phyloP scores from a whole-genome alignment of 2,329 filamentous ascomycete genomes.

The Ceratocystis eucalypticola region DNA sequence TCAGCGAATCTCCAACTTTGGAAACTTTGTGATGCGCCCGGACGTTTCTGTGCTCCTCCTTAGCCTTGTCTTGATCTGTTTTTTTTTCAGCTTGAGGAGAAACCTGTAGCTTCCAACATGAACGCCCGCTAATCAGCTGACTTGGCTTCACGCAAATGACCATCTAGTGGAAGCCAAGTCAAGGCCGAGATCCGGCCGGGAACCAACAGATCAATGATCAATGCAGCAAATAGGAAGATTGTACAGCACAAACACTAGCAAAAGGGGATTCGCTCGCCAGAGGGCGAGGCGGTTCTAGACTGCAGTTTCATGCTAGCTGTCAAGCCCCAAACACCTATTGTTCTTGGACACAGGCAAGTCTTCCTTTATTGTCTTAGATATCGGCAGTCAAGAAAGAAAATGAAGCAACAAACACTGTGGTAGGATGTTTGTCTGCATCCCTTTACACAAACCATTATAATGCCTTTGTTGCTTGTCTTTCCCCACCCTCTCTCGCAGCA shows the following conservation, averaged over 20 bases:
- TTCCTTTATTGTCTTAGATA: not conserved
- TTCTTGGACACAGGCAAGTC: not conserved
- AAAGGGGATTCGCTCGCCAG: too few species aligned
- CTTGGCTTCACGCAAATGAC: too few species aligned
- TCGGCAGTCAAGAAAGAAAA: not conserved
- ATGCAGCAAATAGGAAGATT: not conserved
- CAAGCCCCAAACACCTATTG: not conserved
- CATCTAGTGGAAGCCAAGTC: not conserved
- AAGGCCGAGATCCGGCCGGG: not conserved
- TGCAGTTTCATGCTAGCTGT: too few species aligned
- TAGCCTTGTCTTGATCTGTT: not conserved
- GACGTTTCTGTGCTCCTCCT: not conserved
- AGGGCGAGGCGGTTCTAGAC: too few species aligned
- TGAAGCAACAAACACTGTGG: not conserved
- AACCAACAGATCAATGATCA: not conserved
- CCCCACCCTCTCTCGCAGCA: too few species aligned
- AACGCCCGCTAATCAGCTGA: too few species aligned
- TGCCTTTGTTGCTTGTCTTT: too few species aligned
- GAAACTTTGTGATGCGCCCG: not conserved
- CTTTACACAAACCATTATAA: not conserved
- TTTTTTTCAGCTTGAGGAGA: not conserved
- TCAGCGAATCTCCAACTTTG: not conserved
- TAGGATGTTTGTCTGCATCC: not conserved
- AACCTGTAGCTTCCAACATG: too few species aligned
- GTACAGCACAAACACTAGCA: too few species aligned